Base-by-base conservation (phyloP, 306 rosid species). In the Prunus mongolica region DNA sequence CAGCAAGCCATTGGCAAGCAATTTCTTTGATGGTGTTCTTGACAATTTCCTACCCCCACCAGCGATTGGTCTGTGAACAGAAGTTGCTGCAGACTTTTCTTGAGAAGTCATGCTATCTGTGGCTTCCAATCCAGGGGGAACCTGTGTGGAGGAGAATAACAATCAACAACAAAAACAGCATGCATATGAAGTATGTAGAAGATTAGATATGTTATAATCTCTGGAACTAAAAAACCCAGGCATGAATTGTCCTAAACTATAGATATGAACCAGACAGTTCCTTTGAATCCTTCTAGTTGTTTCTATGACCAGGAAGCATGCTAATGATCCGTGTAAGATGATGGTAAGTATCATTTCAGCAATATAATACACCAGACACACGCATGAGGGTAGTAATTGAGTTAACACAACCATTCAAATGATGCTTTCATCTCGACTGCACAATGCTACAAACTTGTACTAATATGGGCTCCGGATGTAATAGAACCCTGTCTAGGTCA, bases 1-100 rank as follows among this genome's bases (percentile, higher is more conserved):
- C 83, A 95, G 79, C 74, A 95, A 81, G 75, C 97, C 75, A 62
- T 87, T 92, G 51, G 93, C 90, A 56, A 95, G 34, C 60, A 90
- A 71, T 86, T 89, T 90, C 78, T 65, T 82, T 34, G 97, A 88
- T 61, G 92, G 86, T 83, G 74, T 78, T 81, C 80, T 84, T 24
- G 79, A 76, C 25, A 77, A 15, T 68, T 45, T 73, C 63, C 30
- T 78, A 71, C 67, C 83, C 56, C 28, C 85, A 46, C 56, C 67
- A 32, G 75, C 34, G 56, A 41, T 74, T 70, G 81, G 78, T 51
- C 86, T 83, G 5, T 15, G 19, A 65, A 68, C 32, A 69, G 68
- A 64, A 51, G 74, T 72, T 30, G 3, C 72, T 20, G 54, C 57
- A 62, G 85, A 14, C 81, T 74, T 62, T 38, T 73, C 58, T 38